Evolutionary conservation across 805 yeast genomes (phyloP).

Genomic region (Debaryomyces maramus): DNA sequence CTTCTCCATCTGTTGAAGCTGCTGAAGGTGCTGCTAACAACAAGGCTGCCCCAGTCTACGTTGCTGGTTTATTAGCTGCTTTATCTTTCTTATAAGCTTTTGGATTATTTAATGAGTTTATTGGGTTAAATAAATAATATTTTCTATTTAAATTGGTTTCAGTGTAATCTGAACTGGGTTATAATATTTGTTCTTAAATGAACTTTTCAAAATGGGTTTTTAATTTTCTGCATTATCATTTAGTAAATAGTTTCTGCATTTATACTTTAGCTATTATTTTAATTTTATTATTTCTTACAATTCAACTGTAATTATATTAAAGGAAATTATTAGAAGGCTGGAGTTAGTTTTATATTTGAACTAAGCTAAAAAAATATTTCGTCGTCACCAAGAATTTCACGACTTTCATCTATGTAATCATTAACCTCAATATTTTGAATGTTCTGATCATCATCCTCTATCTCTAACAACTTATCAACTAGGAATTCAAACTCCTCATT

Average conservation of each 20-base stretch:
- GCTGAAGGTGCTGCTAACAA: constrained; percentile 14
- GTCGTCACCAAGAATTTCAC: constrained; percentile 1
- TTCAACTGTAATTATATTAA: no score
- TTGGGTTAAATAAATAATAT: neutral
- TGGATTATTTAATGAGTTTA: neutral
- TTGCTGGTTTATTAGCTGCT: constrained; percentile 28
- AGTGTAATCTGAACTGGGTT: neutral
- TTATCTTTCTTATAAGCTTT: constrained; percentile 14
- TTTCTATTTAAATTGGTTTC: neutral
- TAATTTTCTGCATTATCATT: constrained; percentile 2
- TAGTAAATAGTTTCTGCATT: constrained; percentile 4
- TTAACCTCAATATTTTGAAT: neutral
- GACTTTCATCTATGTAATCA: neutral
- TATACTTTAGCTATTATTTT: neutral
- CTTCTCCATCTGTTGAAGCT: constrained; percentile 12
- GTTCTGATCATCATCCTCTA: neutral
- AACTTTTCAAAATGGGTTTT: constrained; percentile 1
- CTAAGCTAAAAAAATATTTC: neutral
- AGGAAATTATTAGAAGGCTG: no score
- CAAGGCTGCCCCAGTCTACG: constrained; percentile 16
- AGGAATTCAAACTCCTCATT: constrained; percentile 21
- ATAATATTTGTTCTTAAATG: constrained; percentile 1
- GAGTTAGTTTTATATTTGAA: no score
- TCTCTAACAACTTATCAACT: constrained; percentile 8
- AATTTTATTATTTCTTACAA: constrained; percentile 1